A percentile compares a stretch with the other conserved stretches of the same genome.
These are phyloP conservation scores for Corinectria fuckeliana DNA, from an alignment of 2,329 filamentous ascomycete species.

Conservation along the genomic window DNA sequence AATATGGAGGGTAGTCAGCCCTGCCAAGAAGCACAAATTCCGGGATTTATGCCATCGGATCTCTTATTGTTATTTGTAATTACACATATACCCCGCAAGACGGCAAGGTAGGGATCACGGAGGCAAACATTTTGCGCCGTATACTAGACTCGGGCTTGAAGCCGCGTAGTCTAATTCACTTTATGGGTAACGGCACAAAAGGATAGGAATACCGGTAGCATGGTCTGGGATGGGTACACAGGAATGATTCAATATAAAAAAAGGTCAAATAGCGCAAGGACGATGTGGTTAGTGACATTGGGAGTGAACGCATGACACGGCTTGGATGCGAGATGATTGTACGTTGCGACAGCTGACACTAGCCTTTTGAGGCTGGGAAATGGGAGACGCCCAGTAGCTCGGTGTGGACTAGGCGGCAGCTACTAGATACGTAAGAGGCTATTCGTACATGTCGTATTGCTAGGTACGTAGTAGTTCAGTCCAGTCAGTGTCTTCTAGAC, in stretches of 20 bases:
- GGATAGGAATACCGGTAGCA: constrained; percentile 29
- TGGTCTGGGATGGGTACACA: constrained; percentile 5
- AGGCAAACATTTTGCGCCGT: constrained; percentile 28
- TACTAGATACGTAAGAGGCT: background rate
- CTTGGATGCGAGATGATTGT: background rate
- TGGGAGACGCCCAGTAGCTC: background rate
- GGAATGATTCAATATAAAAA: constrained; percentile 11
- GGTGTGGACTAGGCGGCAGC: constrained; percentile 2
- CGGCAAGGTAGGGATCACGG: constrained; percentile 21
- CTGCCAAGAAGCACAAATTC: constrained; percentile 18
- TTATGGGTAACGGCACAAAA: constrained; percentile 39
- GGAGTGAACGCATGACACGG: background rate
- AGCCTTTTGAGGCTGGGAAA: background rate
- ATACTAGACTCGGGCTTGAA: constrained; percentile 34
- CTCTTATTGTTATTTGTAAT: constrained; percentile 20
- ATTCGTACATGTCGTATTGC: background rate
- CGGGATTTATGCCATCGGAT: constrained; percentile 12
- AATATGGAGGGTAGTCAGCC: background rate
- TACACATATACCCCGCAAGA: constrained; percentile 23
- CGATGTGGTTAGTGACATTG: background rate
- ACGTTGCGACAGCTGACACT: background rate
- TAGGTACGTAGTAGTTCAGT: too few species aligned
- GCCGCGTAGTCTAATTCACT: constrained; percentile 35
- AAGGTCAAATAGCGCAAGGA: constrained; percentile 7
- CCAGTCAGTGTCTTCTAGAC: background rate